Percentiles rank a stretch among this genome's conserved stretches.
Evolutionary conservation across 1,284 basidiomycete genomes (phyloP).

Genomic region (Retiboletus flavoniger): DNA sequence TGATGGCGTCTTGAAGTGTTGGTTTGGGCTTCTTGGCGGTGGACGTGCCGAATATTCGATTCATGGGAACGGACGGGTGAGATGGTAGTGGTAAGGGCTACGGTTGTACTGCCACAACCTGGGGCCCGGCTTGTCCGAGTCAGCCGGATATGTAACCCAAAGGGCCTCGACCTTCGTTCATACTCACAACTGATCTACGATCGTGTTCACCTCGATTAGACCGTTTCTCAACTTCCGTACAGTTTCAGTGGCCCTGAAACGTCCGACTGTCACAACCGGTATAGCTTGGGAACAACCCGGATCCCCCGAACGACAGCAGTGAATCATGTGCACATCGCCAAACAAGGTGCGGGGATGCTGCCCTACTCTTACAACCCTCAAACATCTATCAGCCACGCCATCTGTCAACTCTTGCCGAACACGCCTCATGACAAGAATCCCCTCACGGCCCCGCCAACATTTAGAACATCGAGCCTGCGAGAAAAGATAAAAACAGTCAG

Average conservation of each 20-base stretch:
- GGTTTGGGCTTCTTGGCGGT: conserved; percentile 85
- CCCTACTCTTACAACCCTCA: neutral
- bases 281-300: too few species aligned
- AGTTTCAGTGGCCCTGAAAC: too few species aligned
- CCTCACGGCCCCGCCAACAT: conserved; percentile 76
- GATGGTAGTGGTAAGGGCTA: neutral
- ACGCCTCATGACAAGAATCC: conserved; percentile 58
- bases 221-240: too few species aligned
- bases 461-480: conserved; percentile 65
- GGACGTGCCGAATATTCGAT: conserved; percentile 80
- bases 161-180: too few species aligned
- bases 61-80: conserved; percentile 48
- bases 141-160: neutral
- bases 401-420: neutral
- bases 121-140: neutral
- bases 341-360: too few species aligned
- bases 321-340: neutral
- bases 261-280: too few species aligned
- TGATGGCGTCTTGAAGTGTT: conserved; percentile 86
- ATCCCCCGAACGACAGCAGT: neutral
- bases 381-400: neutral
- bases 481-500: conserved; percentile 9
- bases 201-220: too few species aligned
- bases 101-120: neutral
- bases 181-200: too few species aligned